phyloP scores from a whole-genome alignment of 176 grass and related monocot species.

The Carex parvula region DNA sequence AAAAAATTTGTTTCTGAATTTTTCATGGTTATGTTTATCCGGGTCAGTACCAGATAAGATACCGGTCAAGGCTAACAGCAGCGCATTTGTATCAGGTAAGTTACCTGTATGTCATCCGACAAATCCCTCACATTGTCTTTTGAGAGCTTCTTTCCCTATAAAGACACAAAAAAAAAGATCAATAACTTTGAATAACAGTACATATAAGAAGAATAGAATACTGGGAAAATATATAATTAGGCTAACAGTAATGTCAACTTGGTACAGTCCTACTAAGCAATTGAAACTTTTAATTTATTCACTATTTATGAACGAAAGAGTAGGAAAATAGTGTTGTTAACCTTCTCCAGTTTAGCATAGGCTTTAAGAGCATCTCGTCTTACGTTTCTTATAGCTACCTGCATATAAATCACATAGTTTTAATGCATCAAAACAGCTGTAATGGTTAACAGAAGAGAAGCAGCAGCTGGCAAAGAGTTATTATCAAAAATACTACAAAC shows the following conservation, averaged over 20 bases:
- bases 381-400: conserved; percentile 95
- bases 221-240: not conserved
- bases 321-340: conserved; percentile 30
- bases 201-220: not conserved
- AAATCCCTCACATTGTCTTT: conserved; percentile 83
- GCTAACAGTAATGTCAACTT: not conserved
- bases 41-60: not conserved
- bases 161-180: conserved; percentile 6
- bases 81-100: not conserved
- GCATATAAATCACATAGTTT: conserved; percentile 22
- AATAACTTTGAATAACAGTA: conserved; percentile 25
- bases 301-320: not conserved
- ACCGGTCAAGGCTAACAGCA: not conserved
- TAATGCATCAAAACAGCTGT: not conserved
- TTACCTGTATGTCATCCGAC: conserved; percentile 60
- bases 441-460: not conserved
- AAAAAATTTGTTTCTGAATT: not conserved
- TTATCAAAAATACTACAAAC: not conserved
- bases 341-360: conserved; percentile 98
- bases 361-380: conserved; percentile 90
- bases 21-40: not conserved
- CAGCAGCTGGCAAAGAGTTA: not conserved
- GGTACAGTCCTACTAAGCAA: not conserved
- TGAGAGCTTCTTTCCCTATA: conserved; percentile 95
- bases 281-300: not conserved